Evolutionary conservation across 257 asterid genomes (phyloP), one percentile per base, ranked within the genome.

Genomic region (Eustoma russellianum): DNA sequence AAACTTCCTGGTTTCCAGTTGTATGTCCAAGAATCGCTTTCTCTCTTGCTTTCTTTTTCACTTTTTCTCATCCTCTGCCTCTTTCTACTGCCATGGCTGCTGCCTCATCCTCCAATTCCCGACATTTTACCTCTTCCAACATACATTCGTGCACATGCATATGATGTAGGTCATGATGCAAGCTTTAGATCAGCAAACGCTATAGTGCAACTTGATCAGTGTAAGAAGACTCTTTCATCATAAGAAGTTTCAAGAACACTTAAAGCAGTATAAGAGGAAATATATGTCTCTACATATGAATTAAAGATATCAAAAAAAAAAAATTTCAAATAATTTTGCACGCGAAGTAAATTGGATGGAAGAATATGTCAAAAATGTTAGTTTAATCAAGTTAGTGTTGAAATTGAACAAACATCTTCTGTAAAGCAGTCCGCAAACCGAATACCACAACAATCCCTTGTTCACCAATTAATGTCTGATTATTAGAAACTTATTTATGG

Each of bases 1-100:
- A 56, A 73, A 61, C 62, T 57, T 73, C 44, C 65, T 68, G 38
- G 79, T 70, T 63, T 74, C 76, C 43, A 55, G 10, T 15, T 70
- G 53, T 50, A 70, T 70, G 18, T 69, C 59, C 57, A 66, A 53
- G 50, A 35, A 63, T 16, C 66, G 61, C 50, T 48, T 43, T 70
- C 41, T 52, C 57, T 62, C 76, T 34, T 70, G 54, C 17, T 66
- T 35, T 74, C 67, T 56, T 53, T 73, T 55, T 73, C 79, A 40
- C 53, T 56, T 50, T 74, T 73, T 46, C 61, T 53, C 79, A 62
- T 69, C 43, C 54, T 61, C 50, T 59, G 60, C 67, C 62, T 62
- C 53, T 59, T 65, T 11, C 73, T 41, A 66, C 73, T 19, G 57
- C 68, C 57, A 55, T 11, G 11, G 66, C 70, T 47, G 73, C 64